Evolutionary conservation across 371 early-diverging fungal genomes (phyloP), one percentile per base, ranked within the genome.

Genomic region (Mortierella sp.): DNA sequence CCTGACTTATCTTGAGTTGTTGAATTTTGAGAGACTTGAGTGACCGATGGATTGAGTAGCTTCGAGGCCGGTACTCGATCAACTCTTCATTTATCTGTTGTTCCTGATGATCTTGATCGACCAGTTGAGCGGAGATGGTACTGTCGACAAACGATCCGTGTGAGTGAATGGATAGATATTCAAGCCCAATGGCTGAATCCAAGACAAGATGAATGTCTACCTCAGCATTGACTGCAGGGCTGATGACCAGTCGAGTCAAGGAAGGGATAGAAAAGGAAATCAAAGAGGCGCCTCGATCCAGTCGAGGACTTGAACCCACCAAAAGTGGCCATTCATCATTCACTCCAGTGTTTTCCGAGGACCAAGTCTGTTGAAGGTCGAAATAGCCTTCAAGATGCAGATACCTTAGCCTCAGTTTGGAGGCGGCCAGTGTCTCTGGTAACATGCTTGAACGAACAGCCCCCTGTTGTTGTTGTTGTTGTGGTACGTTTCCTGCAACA

Each of bases 141-240:
- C 72, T 77, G 45, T 72, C 60, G 19, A 68, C 47, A 62, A 72
- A 72, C 3, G 61, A 47, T 1, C 77, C 77, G 28, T 77, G 77
- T 1, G 77, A 71, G 18, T 65, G 62, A 15, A 77, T 58, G 7
- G 57, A 14, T 37, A 77, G 47, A 14, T 55, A 64, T 25, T 62
- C 30, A 2, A 77, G 65, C 15, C 58, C 44, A 14, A 51, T 7
- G 3, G 77, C 77, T 6, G 68, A 68, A 21, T 77, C 66, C 44
- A 77, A 23, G 44, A 77, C 68, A 18, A 68, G 61, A 29, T 77
- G 77, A 6, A 77, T 56, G 26, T 77, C 72, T 7, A 77, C 69
- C 1, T 72, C 44, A 28, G 68, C 37, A 52, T 52, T 65, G 25
- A 58, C 60, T 0, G 65, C 46, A 16, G 77, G 68, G 0, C 57